These are phyloP conservation scores for Thelephora aurantiotincta DNA, from an alignment of 768 basidiomycete genomes.

Conservation along the genomic window DNA sequence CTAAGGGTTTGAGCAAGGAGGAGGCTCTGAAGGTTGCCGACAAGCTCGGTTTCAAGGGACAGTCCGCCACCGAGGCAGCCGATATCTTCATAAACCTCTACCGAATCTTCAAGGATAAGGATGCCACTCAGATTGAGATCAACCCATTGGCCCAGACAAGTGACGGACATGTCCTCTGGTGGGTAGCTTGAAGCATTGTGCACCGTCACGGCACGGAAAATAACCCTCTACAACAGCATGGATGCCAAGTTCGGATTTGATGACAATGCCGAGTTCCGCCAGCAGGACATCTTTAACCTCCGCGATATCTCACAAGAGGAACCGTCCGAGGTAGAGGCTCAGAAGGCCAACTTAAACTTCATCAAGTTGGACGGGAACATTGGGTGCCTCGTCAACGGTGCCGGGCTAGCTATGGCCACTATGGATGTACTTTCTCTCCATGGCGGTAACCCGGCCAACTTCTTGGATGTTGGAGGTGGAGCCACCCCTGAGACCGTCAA, in stretches of 20 bases:
- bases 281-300: slow-evolving; percentile 75
- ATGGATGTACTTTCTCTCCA: slow-evolving; percentile 98
- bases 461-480: slow-evolving; percentile 97
- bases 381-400: slow-evolving; percentile 96
- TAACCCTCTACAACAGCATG: slow-evolving; percentile 47
- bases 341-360: slow-evolving; percentile 92
- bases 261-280: slow-evolving; percentile 98
- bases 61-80: slow-evolving; percentile 67
- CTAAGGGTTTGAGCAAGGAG: slow-evolving; percentile 61
- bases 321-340: slow-evolving; percentile 93
- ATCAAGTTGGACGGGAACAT: slow-evolving; percentile 98
- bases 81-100: slow-evolving; percentile 90
- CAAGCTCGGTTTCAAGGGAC: slow-evolving; percentile 78
- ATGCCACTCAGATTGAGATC: slow-evolving; percentile 98
- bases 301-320: slow-evolving; percentile 94
- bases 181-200: slow-evolving; percentile 11
- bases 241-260: slow-evolving; percentile 99
- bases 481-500: slow-evolving; percentile 99
- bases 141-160: slow-evolving; percentile 91
- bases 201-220: background rate
- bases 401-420: slow-evolving; percentile 98
- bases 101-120: slow-evolving; percentile 96
- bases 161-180: slow-evolving; percentile 92
- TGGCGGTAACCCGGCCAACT: slow-evolving; percentile 95
- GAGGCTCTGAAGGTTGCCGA: slow-evolving; percentile 70